Base-by-base conservation (phyloP, 2,329 filamentous ascomycete genomes). In the Tolypocladium pustulatum region DNA sequence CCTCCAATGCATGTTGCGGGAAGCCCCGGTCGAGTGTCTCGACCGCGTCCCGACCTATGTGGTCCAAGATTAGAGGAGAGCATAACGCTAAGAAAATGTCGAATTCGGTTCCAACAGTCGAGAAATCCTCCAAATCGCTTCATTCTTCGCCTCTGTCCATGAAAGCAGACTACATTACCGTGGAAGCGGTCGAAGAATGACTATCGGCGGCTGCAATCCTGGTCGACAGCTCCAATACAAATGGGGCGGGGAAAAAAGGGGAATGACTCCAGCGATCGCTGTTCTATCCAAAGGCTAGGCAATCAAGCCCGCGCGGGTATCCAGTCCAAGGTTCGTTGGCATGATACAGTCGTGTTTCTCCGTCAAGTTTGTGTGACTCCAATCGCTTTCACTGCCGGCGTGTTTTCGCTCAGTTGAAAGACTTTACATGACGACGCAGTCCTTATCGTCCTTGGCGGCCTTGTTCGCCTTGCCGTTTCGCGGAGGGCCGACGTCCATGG, bases 381-480 rank as follows among this genome's bases (percentile, higher is more conserved):
- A 25, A 25, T 25, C 25, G 25, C 32, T 25, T 37, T 43, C 13
- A 22, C 22, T 6, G 27, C 49, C 49, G 17, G 22, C 32, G n/a
- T n/a, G n/a, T n/a, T 52, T 25, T 25, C 17, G 20, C 17, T 17
- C 6, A 5, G 22, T 12, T 27, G n/a, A 12, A n/a, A 15, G 34
- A n/a, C 36, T 20, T 60, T 63, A 85, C 82, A 85, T 85, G 63
- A 85, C 75, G 58, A 79, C 69, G 67, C 82, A 85, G 57, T 83
- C 79, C 70, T 81, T 83, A 60, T 83, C 79, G 58, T 81, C 77
- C 57, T 75, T 76, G 34, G 63, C 70, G 30, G 65, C 72, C 67
- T 83, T 84, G 67, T 73, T 76, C 62, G 79, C 75, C 66, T 83
- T 84, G 60, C 72, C 74, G 62, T 72, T 77, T 37, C 77, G 76